phyloP scores from a whole-genome alignment of 1,284 basidiomycete genomes.

The Inonotus hispidus region DNA sequence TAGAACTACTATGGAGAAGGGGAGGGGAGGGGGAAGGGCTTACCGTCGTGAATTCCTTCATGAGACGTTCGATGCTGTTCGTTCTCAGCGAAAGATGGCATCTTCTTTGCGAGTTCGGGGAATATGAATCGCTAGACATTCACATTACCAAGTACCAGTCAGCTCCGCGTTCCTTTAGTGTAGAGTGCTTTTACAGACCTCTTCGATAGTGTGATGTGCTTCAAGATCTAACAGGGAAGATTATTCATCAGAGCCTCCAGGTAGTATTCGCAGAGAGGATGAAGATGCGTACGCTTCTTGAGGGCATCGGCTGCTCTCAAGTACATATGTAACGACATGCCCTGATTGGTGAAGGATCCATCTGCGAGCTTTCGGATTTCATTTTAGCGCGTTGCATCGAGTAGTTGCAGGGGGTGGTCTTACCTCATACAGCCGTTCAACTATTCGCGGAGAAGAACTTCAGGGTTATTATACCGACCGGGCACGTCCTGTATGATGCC shows the following conservation, averaged over 20 bases:
- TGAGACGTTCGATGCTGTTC: constrained; percentile 57
- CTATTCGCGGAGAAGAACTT: constrained; percentile 22
- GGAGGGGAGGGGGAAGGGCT: constrained; percentile 11
- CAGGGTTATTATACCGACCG: too few relatives aligned
- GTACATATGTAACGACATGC: constrained; percentile 41
- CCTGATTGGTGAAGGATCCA: constrained; percentile 42
- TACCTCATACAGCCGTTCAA: constrained; percentile 35
- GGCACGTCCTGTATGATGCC: too few relatives aligned
- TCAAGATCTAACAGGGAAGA: constrained; percentile 40
- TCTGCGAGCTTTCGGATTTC: constrained; percentile 38
- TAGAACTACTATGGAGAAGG: background rate
- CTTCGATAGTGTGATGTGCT: constrained; percentile 65
- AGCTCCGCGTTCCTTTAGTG: background rate
- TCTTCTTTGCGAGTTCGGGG: constrained; percentile 54
- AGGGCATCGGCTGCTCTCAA: constrained; percentile 40
- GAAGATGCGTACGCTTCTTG: constrained; percentile 34
- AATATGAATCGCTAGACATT: constrained; percentile 44
- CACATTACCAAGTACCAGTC: too few relatives aligned
- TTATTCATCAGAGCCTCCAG: too few relatives aligned
- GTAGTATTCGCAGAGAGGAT: background rate
- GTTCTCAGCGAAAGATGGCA: constrained; percentile 52
- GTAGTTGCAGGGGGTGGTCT: background rate
- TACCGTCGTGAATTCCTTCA: constrained; percentile 62
- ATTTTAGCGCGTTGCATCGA: background rate
- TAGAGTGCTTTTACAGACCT: constrained; percentile 23